Percentiles rank a stretch among this genome's conserved stretches.
Evolutionary conservation across 768 basidiomycete species (phyloP).

Genomic region (Floccularia luteovirens): DNA sequence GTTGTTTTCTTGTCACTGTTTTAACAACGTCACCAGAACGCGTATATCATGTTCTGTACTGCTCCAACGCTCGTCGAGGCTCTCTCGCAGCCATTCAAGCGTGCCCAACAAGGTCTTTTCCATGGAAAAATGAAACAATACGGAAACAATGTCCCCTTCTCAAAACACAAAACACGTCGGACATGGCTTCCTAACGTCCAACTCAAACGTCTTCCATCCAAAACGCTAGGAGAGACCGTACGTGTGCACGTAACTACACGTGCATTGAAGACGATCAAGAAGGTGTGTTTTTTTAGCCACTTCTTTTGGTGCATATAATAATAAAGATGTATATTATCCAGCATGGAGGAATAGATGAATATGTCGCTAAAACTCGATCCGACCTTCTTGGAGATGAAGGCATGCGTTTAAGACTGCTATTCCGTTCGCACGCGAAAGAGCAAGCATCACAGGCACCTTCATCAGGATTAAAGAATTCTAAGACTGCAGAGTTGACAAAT

Average conservation of each 20-base stretch:
- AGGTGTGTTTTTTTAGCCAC: slow-evolving; percentile 37
- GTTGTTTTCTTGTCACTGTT: not conserved
- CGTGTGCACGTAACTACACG: slow-evolving; percentile 68
- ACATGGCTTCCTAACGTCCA: slow-evolving; percentile 89
- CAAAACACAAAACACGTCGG: slow-evolving; percentile 80
- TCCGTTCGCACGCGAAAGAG: slow-evolving; percentile 6
- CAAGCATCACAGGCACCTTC: too few species aligned
- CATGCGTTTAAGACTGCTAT: slow-evolving; percentile 28
- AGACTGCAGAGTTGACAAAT: too few species aligned
- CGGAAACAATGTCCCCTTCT: slow-evolving; percentile 88
- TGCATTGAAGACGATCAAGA: slow-evolving; percentile 77
- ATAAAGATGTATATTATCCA: slow-evolving; percentile 12
- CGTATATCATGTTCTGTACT: slow-evolving; percentile 13
- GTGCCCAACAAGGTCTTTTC: slow-evolving; percentile 73
- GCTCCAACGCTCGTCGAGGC: slow-evolving; percentile 21
- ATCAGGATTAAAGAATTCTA: too few species aligned
- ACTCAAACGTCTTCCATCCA: slow-evolving; percentile 63
- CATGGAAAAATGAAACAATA: slow-evolving; percentile 74
- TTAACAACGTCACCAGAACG: not conserved
- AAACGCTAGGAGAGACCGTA: slow-evolving; percentile 48
- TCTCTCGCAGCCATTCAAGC: slow-evolving; percentile 70
- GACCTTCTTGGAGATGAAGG: slow-evolving; percentile 30
- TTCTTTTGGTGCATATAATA: not conserved
- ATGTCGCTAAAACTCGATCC: slow-evolving; percentile 43
- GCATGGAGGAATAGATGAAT: slow-evolving; percentile 70